phyloP scores from a whole-genome alignment of 73 alveolate species.

The Strombidium stylifer region DNA sequence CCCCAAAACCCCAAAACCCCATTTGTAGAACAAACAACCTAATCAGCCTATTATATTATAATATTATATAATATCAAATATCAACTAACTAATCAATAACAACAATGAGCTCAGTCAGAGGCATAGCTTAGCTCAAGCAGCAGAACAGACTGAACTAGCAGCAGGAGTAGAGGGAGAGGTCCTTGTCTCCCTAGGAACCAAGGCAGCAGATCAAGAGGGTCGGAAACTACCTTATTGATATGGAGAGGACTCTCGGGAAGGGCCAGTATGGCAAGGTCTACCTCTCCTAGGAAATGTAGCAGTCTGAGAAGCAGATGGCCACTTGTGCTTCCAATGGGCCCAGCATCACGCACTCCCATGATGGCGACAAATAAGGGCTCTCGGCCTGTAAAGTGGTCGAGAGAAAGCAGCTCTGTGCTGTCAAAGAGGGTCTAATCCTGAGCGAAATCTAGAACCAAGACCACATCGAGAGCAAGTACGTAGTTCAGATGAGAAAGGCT shows the following conservation, averaged over 20 bases:
- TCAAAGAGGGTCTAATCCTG: neutral
- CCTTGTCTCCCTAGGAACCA: no score
- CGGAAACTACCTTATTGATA: constrained; percentile 2
- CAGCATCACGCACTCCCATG: neutral
- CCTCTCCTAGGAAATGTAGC: neutral
- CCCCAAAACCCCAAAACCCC: no score
- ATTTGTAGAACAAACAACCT: no score
- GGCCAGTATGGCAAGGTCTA: constrained; percentile 13
- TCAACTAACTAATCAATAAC: no score
- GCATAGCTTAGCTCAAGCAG: no score
- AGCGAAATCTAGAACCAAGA: constrained; percentile 56
- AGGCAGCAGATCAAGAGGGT: no score
- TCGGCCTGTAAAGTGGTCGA: constrained; percentile 16
- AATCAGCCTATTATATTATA: no score
- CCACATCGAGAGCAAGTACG: constrained; percentile 34
- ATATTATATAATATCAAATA: no score
- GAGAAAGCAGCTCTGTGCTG: constrained; percentile 1
- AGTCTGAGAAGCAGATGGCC: neutral
- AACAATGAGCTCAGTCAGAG: no score
- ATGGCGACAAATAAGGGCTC: no score
- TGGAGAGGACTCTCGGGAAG: constrained; percentile 1
- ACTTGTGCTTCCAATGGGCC: neutral
- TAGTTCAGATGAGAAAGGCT: constrained; percentile 21
- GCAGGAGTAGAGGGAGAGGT: no score
- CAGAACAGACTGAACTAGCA: no score